phyloP scores from a whole-genome alignment of 2,329 filamentous ascomycete species.

The Colletotrichum incanum region DNA sequence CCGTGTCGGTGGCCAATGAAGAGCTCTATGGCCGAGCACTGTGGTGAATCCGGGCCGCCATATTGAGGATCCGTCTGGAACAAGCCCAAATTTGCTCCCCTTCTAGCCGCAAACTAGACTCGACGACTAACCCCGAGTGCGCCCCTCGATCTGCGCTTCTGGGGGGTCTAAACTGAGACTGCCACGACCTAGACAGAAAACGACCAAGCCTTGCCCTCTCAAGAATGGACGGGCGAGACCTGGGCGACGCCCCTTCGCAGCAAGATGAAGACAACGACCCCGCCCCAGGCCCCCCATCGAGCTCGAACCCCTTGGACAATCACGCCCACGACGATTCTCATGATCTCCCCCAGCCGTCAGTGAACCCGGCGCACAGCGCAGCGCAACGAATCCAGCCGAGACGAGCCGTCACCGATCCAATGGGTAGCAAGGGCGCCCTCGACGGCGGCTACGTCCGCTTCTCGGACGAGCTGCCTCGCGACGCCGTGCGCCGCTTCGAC shows the following conservation, averaged over 20 bases:
- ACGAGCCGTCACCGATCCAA: constrained; percentile 42
- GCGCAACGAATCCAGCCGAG: constrained; percentile 33
- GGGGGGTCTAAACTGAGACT: constrained; percentile 20
- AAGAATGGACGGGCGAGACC: constrained; percentile 32
- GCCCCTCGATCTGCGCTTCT: constrained; percentile 25
- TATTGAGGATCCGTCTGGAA: constrained; percentile 30
- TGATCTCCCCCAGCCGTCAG: constrained; percentile 24
- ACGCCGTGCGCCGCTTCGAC: constrained; percentile 37
- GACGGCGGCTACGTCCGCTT: constrained; percentile 47
- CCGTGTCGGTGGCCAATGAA: constrained; percentile 29
- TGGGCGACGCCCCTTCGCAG: constrained; percentile 32
- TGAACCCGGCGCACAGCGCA: constrained; percentile 33
- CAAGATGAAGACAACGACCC: constrained; percentile 38
- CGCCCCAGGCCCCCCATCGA: constrained; percentile 18
- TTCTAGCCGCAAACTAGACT: constrained; percentile 24
- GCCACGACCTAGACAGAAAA: constrained; percentile 35
- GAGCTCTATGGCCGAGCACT: constrained; percentile 29
- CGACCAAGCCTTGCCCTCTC: constrained; percentile 23
- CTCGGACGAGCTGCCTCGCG: constrained; percentile 46
- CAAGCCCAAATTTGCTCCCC: constrained; percentile 28
- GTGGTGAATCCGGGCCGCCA: constrained; percentile 40
- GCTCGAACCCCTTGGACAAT: constrained; percentile 18
- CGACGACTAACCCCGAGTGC: constrained; percentile 17
- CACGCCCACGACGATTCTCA: constrained; percentile 16
- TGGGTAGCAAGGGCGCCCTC: constrained; percentile 38